Percentiles rank a stretch among this genome's conserved stretches.
Evolutionary conservation across 2,329 filamentous ascomycete genomes (phyloP).

Genomic region (Pseudopyricularia cyperi): DNA sequence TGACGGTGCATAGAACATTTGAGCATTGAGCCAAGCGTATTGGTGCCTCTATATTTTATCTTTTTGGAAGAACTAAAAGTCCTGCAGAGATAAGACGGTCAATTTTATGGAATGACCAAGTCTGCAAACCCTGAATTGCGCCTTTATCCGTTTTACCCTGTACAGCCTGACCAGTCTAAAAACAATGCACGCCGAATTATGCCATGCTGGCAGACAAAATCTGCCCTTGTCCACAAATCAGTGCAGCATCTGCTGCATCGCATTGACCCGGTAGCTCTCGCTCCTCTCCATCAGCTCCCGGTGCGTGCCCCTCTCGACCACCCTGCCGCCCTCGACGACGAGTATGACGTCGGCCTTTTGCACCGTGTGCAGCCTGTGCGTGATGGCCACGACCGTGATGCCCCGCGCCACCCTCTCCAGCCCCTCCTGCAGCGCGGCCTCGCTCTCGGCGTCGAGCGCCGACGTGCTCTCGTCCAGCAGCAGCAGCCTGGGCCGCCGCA

Average conservation of each 20-base stretch:
- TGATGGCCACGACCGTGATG: conserved; percentile 35
- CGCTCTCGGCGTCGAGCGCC: conserved; percentile 36
- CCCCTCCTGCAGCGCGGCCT: conserved; percentile 35
- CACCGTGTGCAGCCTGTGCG: conserved; percentile 26
- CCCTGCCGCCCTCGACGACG: conserved; percentile 40
- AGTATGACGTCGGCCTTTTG: conserved; percentile 34
- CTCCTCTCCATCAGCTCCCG: conserved; percentile 39
- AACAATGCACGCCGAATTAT: no score
- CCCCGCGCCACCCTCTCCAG: conserved; percentile 30
- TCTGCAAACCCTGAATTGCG: no score
- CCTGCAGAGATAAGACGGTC: no score
- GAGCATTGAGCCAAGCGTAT: no score
- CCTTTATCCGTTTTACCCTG: no score
- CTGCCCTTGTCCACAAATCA: background rate
- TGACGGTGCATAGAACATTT: no score
- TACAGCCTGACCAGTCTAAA: no score
- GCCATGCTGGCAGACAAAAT: no score
- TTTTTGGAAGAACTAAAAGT: no score
- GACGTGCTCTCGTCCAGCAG: conserved; percentile 48
- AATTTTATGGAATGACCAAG: no score
- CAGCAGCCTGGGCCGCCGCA: conserved; percentile 41
- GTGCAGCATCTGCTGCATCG: conserved; percentile 17
- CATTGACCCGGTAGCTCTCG: conserved; percentile 16
- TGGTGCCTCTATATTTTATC: no score
- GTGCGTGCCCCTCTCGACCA: conserved; percentile 23